A percentile compares a stretch with the other conserved stretches of the same genome.
Conservation (phyloP, 1,284 basidiomycete genomes). For the Tremellales sp. region DNA sequence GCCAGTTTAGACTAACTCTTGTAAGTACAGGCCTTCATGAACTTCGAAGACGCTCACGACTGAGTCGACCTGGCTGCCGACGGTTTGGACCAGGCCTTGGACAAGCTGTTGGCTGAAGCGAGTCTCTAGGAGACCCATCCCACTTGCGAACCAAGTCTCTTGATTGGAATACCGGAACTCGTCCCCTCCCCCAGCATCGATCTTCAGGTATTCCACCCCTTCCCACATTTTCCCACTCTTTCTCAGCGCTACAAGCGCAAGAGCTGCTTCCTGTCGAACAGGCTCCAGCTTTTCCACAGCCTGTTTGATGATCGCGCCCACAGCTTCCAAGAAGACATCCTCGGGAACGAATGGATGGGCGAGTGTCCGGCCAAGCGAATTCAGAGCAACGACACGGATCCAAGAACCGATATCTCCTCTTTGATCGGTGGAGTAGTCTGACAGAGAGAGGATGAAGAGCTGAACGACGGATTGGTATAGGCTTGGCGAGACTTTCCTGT, state of each 20-base stretch:
- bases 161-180: conserved; percentile 62
- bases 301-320: conserved; percentile 76
- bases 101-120: conserved; percentile 58
- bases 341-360: conserved; percentile 18
- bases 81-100: conserved; percentile 68
- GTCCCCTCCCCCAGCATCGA: conserved; percentile 15
- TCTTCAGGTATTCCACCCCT: conserved; percentile 16
- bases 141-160: conserved; percentile 57
- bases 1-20: conserved; percentile 64
- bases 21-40: conserved; percentile 6
- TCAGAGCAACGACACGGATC: conserved; percentile 76
- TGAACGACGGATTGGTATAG: conserved; percentile 18
- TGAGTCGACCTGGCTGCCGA: conserved; percentile 74
- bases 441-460: conserved; percentile 60
- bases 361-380: conserved; percentile 21
- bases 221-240: conserved; percentile 50
- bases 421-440: conserved; percentile 89
- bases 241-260: conserved; percentile 56
- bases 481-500: conserved; percentile 16
- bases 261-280: conserved; percentile 74
- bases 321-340: conserved; percentile 56
- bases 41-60: conserved; percentile 57
- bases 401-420: conserved; percentile 97
- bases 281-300: conserved; percentile 87
- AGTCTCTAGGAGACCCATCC: conserved; percentile 62